Evolutionary conservation across 306 rosid genomes (phyloP).

Genomic region (Purshia tridentata): DNA sequence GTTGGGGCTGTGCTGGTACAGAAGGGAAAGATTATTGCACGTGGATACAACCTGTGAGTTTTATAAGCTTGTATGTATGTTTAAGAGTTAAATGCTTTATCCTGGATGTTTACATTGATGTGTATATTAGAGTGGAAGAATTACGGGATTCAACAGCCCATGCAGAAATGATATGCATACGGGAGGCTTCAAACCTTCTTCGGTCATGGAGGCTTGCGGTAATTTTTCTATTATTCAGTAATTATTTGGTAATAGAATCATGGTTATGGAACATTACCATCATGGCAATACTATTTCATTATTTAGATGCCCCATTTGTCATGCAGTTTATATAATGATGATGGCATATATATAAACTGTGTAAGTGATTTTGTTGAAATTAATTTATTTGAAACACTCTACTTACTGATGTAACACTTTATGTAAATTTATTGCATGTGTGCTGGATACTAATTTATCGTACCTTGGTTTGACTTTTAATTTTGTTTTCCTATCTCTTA

Average conservation of each 20-base stretch:
- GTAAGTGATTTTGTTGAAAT: not conserved
- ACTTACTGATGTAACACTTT: not conserved
- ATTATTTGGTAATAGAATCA: not conserved
- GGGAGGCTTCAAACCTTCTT: slow-evolving; percentile 84
- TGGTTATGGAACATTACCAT: too few species aligned
- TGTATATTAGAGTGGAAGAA: slow-evolving; percentile 80
- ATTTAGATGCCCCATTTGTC: not conserved
- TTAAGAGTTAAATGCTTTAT: slow-evolving; percentile 12
- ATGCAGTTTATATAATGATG: not conserved
- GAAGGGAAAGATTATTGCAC: slow-evolving; percentile 82
- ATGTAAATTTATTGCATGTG: too few species aligned
- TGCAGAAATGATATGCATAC: slow-evolving; percentile 92
- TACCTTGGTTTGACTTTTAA: slow-evolving; percentile 27
- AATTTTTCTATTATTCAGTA: slow-evolving; percentile 35
- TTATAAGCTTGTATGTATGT: slow-evolving; percentile 16
- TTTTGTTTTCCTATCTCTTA: slow-evolving; percentile 28
- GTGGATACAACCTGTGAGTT: slow-evolving; percentile 90
- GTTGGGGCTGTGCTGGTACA: slow-evolving; percentile 96
- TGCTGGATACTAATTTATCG: not conserved
- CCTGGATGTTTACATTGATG: slow-evolving; percentile 21
- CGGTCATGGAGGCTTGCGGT: slow-evolving; percentile 91
- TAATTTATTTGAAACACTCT: not conserved
- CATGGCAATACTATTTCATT: too few species aligned
- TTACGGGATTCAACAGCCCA: slow-evolving; percentile 96
- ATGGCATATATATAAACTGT: not conserved